A percentile compares a stretch with the other conserved stretches of the same genome.
Conservation (phyloP, 139 green algal genomes). For the Chlamydomonas sp. region DNA sequence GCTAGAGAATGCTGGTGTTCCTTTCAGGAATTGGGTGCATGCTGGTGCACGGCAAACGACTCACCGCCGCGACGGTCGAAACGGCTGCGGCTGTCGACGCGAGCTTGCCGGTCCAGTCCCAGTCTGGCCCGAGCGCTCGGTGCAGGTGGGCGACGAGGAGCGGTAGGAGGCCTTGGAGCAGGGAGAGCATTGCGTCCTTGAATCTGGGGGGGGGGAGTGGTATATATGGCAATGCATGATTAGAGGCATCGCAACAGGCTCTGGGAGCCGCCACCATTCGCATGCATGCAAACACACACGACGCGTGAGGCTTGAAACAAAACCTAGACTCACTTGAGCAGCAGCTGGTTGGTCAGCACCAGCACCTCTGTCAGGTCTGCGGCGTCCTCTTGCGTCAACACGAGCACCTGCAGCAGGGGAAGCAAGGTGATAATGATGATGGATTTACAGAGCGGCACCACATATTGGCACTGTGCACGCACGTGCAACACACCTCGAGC, state of each 20-base stretch:
- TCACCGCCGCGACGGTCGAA: too few relatives aligned
- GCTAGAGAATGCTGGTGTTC: too few relatives aligned
- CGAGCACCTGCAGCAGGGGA: too few relatives aligned
- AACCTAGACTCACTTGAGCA: constrained; percentile 20
- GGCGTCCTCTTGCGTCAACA: constrained; percentile 28
- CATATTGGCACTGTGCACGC: too few relatives aligned
- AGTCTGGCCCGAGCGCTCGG: constrained; percentile 46
- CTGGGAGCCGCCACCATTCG: too few relatives aligned
- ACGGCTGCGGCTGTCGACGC: constrained; percentile 7
- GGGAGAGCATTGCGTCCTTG: constrained; percentile 38
- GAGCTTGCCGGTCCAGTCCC: constrained; percentile 69
- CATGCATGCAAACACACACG: too few relatives aligned
- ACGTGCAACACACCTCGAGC: constrained; percentile 45
- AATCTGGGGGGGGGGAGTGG: constrained; percentile 26
- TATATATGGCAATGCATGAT: too few relatives aligned
- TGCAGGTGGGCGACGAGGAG: constrained; percentile 46
- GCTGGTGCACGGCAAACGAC: too few relatives aligned
- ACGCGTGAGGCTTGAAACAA: too few relatives aligned
- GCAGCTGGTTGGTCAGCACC: constrained; percentile 64
- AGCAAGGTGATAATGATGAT: too few relatives aligned
- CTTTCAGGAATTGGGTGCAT: background rate
- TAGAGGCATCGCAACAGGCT: too few relatives aligned
- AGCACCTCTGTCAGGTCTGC: constrained; percentile 56
- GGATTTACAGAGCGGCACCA: too few relatives aligned
- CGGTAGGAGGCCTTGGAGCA: constrained; percentile 51